These are phyloP conservation scores for Symbiodinium natans DNA, from an alignment of 73 alveolate genomes.

Conservation along the genomic window DNA sequence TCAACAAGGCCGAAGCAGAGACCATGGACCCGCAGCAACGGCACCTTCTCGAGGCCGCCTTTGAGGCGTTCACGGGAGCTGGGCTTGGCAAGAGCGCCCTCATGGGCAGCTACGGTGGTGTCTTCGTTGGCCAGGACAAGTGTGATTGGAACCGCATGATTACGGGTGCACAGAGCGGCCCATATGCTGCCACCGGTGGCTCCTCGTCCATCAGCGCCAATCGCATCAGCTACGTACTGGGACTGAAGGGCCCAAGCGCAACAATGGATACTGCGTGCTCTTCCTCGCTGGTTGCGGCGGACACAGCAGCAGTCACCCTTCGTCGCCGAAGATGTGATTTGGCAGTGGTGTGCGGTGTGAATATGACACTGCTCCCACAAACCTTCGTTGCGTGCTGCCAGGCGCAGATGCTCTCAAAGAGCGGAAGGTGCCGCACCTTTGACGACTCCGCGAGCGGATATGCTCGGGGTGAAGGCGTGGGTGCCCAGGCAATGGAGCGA, in stretches of 20 bases:
- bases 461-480: slow-evolving; percentile 85
- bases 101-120: slow-evolving; percentile 91
- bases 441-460: slow-evolving; percentile 90
- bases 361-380: slow-evolving; percentile 78
- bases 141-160: slow-evolving; percentile 92
- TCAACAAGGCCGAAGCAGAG: slow-evolving; percentile 90
- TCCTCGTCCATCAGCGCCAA: slow-evolving; percentile 88
- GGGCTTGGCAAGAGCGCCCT: slow-evolving; percentile 52
- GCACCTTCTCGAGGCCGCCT: slow-evolving; percentile 87
- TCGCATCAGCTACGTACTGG: slow-evolving; percentile 31
- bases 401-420: slow-evolving; percentile 86
- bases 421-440: slow-evolving; percentile 88
- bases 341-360: slow-evolving; percentile 93
- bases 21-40: slow-evolving; percentile 91
- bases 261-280: slow-evolving; percentile 90
- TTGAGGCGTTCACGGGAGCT: slow-evolving; percentile 41
- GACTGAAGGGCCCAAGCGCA: slow-evolving; percentile 19
- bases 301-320: slow-evolving; percentile 55
- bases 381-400: slow-evolving; percentile 93
- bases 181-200: slow-evolving; percentile 90
- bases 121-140: slow-evolving; percentile 93
- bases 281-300: slow-evolving; percentile 88
- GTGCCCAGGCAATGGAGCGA: slow-evolving; percentile 65
- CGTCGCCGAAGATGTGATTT: slow-evolving; percentile 61
- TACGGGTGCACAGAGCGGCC: slow-evolving; percentile 92